These are phyloP conservation scores for Trichosporon sp. DNA, from an alignment of 1,284 basidiomycete species.

Conservation along the genomic window DNA sequence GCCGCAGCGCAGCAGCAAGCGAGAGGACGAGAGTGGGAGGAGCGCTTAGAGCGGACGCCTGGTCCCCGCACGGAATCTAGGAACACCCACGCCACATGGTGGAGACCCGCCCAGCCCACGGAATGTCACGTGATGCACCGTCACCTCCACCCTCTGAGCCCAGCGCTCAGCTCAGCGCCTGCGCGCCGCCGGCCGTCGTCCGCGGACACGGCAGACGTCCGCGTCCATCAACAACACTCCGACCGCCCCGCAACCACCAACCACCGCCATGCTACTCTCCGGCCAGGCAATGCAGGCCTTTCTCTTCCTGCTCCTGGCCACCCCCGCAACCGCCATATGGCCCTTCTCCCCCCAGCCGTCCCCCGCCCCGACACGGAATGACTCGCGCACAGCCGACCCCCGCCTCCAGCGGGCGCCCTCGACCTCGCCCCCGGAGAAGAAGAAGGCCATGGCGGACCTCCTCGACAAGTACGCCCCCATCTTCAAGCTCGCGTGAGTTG, in stretches of 20 bases:
- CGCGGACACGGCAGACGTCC: neutral
- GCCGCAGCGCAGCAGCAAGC: too few relatives aligned
- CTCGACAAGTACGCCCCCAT: constrained; percentile 40
- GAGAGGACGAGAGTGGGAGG: too few relatives aligned
- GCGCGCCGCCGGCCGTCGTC: too few relatives aligned
- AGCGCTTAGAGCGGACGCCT: too few relatives aligned
- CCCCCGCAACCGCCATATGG: neutral
- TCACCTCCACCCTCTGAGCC: too few relatives aligned
- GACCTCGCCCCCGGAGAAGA: constrained; percentile 15
- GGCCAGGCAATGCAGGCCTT: neutral
- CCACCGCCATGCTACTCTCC: neutral
- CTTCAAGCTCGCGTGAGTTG: constrained; percentile 42
- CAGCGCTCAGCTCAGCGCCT: too few relatives aligned
- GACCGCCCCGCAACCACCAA: neutral
- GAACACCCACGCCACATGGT: neutral
- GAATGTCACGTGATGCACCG: neutral
- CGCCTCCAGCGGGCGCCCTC: neutral
- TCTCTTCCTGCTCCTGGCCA: neutral
- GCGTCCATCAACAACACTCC: neutral
- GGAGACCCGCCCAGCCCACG: neutral
- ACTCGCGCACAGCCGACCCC: neutral
- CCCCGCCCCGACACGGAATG: neutral
- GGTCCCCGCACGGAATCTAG: neutral
- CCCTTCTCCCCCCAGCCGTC: neutral
- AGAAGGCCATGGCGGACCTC: constrained; percentile 29